phyloP scores from a whole-genome alignment of 2,329 filamentous ascomycete species.

The Cryphonectria naterciae region DNA sequence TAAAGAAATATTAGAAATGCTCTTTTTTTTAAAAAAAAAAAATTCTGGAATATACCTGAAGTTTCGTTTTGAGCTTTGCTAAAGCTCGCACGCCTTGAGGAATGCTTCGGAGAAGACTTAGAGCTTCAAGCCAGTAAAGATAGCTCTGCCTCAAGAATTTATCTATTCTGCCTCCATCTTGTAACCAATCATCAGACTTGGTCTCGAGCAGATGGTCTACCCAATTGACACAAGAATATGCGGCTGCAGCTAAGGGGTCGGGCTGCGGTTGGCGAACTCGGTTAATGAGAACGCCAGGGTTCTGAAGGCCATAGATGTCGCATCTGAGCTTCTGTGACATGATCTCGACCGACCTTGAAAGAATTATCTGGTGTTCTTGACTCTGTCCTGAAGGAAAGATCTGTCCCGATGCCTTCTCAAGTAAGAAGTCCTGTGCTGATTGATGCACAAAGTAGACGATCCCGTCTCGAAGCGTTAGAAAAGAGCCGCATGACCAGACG shows the following conservation, averaged over 20 bases:
- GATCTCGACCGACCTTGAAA: slow-evolving; percentile 40
- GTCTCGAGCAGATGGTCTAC: slow-evolving; percentile 37
- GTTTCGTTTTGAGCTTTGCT: slow-evolving; percentile 28
- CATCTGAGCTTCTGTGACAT: slow-evolving; percentile 38
- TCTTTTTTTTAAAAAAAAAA: neutral
- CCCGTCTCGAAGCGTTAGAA: slow-evolving; percentile 41
- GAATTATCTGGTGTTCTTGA: slow-evolving; percentile 38
- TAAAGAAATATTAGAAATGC: neutral
- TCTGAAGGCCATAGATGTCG: slow-evolving; percentile 41
- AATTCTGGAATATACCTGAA: slow-evolving; percentile 25
- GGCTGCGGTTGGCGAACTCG: slow-evolving; percentile 30
- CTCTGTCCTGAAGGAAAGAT: slow-evolving; percentile 37
- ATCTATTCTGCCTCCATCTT: slow-evolving; percentile 35
- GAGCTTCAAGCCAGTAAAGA: slow-evolving; percentile 49
- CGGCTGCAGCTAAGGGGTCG: slow-evolving; percentile 35
- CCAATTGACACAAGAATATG: slow-evolving; percentile 43
- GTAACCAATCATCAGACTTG: slow-evolving; percentile 25
- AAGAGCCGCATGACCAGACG: slow-evolving; percentile 44
- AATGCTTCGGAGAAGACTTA: slow-evolving; percentile 40
- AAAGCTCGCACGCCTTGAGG: slow-evolving; percentile 34
- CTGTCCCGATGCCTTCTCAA: slow-evolving; percentile 27
- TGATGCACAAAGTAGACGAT: slow-evolving; percentile 15
- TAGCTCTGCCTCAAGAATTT: slow-evolving; percentile 42
- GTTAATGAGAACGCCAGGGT: slow-evolving; percentile 33
- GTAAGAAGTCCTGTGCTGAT: slow-evolving; percentile 12